Conservation (phyloP, 2,329 filamentous ascomycete species). For the Phyllosticta citriasiana region DNA sequence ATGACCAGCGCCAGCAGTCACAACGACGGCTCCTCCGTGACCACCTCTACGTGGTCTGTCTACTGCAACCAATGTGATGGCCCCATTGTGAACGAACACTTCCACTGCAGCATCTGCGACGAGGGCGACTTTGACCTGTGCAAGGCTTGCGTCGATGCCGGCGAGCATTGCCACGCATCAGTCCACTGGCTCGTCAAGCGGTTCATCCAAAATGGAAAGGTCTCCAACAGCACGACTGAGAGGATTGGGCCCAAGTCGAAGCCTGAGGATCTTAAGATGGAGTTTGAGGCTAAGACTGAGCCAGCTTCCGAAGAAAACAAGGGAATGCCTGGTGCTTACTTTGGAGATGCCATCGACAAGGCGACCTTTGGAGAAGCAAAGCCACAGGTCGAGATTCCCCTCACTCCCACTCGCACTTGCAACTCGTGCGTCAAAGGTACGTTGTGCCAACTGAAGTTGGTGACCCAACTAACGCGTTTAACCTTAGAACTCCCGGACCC, state of each 20-base stretch:
- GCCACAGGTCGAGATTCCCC: constrained; percentile 23
- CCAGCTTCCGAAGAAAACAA: constrained; percentile 33
- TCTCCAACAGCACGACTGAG: constrained; percentile 80
- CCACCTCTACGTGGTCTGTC: constrained; percentile 56
- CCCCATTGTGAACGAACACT: constrained; percentile 72
- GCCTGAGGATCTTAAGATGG: constrained; percentile 15
- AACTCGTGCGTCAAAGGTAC: constrained; percentile 57
- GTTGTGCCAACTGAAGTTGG: constrained; percentile 10
- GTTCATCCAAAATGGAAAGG: constrained; percentile 63
- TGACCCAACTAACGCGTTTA: background rate
- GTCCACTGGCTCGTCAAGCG: constrained; percentile 95
- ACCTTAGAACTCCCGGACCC: constrained; percentile 57
- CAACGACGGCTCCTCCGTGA: background rate
- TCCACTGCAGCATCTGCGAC: constrained; percentile 90
- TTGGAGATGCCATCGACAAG: too few relatives aligned
- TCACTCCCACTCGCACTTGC: constrained; percentile 54
- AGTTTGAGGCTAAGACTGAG: constrained; percentile 32
- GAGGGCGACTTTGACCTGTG: constrained; percentile 93
- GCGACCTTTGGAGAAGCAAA: constrained; percentile 25
- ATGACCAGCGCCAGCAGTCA: background rate
- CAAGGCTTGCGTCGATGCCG: constrained; percentile 62
- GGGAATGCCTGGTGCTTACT: constrained; percentile 11
- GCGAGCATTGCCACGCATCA: constrained; percentile 65
- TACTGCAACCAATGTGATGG: constrained; percentile 87
- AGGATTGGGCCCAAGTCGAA: constrained; percentile 57